Evolutionary conservation across 2,329 filamentous ascomycete genomes (phyloP).

Genomic region (Sphaerulina vaccinii): DNA sequence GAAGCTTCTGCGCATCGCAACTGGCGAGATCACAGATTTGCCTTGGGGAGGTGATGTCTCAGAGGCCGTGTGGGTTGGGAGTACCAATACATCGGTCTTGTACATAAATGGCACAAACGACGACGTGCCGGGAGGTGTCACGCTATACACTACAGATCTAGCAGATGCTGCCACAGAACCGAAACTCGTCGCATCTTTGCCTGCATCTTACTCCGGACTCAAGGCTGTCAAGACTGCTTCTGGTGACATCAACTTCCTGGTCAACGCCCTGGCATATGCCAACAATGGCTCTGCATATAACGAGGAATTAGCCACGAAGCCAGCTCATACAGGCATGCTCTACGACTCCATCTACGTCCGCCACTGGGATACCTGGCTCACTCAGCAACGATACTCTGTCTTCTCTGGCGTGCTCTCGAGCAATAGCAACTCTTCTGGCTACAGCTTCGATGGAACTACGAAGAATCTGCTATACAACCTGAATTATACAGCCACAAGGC

Average conservation of each 20-base stretch:
- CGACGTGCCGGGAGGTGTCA: conserved; percentile 33
- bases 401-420: conserved; percentile 47
- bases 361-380: conserved; percentile 54
- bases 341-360: conserved; percentile 54
- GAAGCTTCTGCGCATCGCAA: conserved; percentile 27
- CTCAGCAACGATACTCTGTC: conserved; percentile 50
- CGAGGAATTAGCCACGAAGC: conserved; percentile 48
- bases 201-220: conserved; percentile 41
- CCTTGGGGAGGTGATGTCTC: conserved; percentile 25
- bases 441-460: conserved; percentile 22
- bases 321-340: conserved; percentile 46
- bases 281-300: conserved; percentile 45
- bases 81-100: conserved; percentile 34
- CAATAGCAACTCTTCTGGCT: conserved; percentile 13
- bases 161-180: conserved; percentile 25
- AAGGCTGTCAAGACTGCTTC: conserved; percentile 34
- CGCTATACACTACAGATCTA: conserved; percentile 42
- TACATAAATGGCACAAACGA: conserved; percentile 32
- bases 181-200: conserved; percentile 34
- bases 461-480: conserved; percentile 27
- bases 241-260: conserved; percentile 31
- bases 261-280: conserved; percentile 30
- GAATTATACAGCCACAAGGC: conserved; percentile 28
- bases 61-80: conserved; percentile 35
- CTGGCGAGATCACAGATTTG: conserved; percentile 28